phyloP scores from a whole-genome alignment of 495 filamentous ascomycete genomes.

The Penicillium macrosclerotiorum region DNA sequence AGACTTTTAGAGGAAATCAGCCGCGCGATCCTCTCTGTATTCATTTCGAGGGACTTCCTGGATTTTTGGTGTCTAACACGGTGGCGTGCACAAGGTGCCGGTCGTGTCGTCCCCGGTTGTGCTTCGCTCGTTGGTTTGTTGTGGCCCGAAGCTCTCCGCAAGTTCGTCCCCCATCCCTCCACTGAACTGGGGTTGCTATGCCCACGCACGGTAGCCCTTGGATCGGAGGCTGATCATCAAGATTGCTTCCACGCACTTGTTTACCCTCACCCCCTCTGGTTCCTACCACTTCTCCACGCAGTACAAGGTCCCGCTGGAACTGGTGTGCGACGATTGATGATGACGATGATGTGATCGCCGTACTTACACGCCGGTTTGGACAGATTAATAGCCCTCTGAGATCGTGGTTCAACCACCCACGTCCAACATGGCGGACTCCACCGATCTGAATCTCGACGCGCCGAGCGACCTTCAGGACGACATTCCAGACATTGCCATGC shows the following conservation, averaged over 20 bases:
- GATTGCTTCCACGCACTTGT: conserved; percentile 48
- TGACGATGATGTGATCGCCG: conserved; percentile 17
- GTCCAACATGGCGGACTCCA: conserved; percentile 40
- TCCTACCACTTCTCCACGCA: conserved; percentile 8
- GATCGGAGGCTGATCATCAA: conserved; percentile 16
- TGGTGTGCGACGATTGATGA: too few species aligned
- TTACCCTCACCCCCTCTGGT: conserved; percentile 18
- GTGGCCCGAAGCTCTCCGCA: too few species aligned
- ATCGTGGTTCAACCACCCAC: conserved; percentile 13
- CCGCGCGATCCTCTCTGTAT: conserved; percentile 18
- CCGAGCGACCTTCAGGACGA: conserved; percentile 50
- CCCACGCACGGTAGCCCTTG: conserved; percentile 38
- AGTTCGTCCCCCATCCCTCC: conserved; percentile 8
- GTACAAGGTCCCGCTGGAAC: background rate
- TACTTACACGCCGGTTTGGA: conserved; percentile 11
- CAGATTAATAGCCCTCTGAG: conserved; percentile 6
- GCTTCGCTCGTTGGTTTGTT: background rate
- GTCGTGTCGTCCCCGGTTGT: background rate
- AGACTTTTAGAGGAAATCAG: conserved; percentile 15
- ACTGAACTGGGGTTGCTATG: conserved; percentile 26
- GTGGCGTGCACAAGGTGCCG: background rate
- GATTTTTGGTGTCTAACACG: conserved; percentile 12
- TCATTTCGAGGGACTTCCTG: conserved; percentile 17
- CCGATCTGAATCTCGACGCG: conserved; percentile 47
- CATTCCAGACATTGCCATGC: conserved; percentile 46